Evolutionary conservation across 2,329 filamentous ascomycete genomes (phyloP).

Genomic region (Cladophialophora psammophila): DNA sequence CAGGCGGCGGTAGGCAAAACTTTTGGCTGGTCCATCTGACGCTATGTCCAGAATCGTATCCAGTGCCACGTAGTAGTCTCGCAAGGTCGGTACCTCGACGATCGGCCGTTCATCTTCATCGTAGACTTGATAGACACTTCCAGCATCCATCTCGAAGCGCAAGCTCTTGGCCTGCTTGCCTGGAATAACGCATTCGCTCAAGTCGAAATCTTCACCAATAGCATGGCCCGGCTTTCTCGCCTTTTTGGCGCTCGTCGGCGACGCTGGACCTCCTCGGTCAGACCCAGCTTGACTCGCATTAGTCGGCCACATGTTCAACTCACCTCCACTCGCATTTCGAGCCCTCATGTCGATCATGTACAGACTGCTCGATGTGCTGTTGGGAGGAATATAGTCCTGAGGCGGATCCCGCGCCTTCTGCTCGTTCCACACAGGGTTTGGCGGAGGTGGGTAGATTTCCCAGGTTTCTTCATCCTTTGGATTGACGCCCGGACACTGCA

Average conservation of each 20-base stretch:
- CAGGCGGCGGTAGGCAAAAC: constrained; percentile 91
- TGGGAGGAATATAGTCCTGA: constrained; percentile 33
- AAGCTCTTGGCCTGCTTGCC: constrained; percentile 74
- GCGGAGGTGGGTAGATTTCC: constrained; percentile 89
- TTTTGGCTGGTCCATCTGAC: constrained; percentile 94
- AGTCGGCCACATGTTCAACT: constrained; percentile 37
- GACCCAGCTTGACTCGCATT: constrained; percentile 44
- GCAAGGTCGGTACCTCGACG: constrained; percentile 84
- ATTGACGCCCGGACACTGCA: constrained; percentile 83
- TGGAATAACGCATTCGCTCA: constrained; percentile 74
- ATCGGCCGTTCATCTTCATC: constrained; percentile 72
- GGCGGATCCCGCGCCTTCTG: constrained; percentile 54
- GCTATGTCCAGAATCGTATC: constrained; percentile 87
- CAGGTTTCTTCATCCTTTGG: constrained; percentile 84
- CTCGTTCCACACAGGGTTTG: constrained; percentile 86
- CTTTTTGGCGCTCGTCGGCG: constrained; percentile 60
- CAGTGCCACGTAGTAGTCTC: constrained; percentile 95
- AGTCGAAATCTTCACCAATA: constrained; percentile 90
- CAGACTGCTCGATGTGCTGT: constrained; percentile 43
- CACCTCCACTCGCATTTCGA: constrained; percentile 18
- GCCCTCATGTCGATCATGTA: constrained; percentile 37
- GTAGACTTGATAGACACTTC: constrained; percentile 92
- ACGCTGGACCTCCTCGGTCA: constrained; percentile 40
- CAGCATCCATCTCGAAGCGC: constrained; percentile 79
- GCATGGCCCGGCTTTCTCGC: constrained; percentile 85